A percentile compares a stretch with the other conserved stretches of the same genome.
Conservation (phyloP, 768 basidiomycete species). For the Goffeauzyma gilvescens region DNA sequence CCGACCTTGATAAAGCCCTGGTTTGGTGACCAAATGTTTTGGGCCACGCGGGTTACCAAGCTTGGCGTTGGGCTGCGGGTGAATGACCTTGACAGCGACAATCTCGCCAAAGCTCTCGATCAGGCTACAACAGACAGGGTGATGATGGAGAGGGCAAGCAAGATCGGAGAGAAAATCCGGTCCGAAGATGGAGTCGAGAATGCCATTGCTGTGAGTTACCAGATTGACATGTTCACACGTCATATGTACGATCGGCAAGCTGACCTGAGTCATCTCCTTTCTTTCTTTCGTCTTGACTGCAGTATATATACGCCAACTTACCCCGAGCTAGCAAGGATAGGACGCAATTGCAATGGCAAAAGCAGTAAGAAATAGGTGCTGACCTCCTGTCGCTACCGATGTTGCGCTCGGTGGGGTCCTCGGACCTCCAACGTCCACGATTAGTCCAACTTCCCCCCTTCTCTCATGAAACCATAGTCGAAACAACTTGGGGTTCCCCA, state of each 20-base stretch:
- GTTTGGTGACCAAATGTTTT: constrained; percentile 38
- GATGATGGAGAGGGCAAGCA: constrained; percentile 46
- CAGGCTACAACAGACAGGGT: constrained; percentile 42
- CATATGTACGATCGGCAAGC: background rate
- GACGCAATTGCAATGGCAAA: constrained; percentile 6
- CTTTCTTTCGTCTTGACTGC: too few species aligned
- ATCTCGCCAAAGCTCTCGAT: constrained; percentile 41
- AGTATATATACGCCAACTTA: constrained; percentile 9
- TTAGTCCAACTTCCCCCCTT: too few species aligned
- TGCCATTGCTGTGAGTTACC: constrained; percentile 5
- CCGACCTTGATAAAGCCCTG: constrained; percentile 53
- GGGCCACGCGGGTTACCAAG: constrained; percentile 43
- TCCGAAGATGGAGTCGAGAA: constrained; percentile 15
- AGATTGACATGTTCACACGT: too few species aligned
- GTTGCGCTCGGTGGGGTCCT: too few species aligned
- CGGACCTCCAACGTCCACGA: too few species aligned
- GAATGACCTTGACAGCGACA: constrained; percentile 36
- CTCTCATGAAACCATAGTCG: too few species aligned
- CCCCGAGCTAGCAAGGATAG: constrained; percentile 8
- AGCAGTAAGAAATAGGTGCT: too few species aligned
- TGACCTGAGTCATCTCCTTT: background rate
- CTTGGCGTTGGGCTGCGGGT: constrained; percentile 45
- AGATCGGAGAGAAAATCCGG: constrained; percentile 37
- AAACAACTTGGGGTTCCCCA: too few species aligned
- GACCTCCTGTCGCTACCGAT: too few species aligned